phyloP scores from a whole-genome alignment of 768 basidiomycete genomes.

The Termitomyces sp. region DNA sequence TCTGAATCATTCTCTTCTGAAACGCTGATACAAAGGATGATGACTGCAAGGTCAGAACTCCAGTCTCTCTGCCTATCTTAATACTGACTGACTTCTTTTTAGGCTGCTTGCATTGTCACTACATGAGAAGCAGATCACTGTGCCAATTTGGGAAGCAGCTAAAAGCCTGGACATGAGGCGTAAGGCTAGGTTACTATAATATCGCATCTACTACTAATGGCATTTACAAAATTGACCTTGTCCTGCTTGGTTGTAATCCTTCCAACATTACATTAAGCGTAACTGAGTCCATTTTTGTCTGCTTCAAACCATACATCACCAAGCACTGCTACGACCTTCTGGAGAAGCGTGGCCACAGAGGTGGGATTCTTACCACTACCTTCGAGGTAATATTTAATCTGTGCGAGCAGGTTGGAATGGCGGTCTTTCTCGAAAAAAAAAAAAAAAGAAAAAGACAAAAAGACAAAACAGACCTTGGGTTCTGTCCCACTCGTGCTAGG shows the following conservation, averaged over 20 bases:
- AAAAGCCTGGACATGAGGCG: conserved; percentile 54
- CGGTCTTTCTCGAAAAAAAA: background rate
- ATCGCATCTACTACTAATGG: background rate
- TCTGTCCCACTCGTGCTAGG: conserved; percentile 83
- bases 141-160: conserved; percentile 56
- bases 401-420: conserved; percentile 9
- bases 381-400: conserved; percentile 90
- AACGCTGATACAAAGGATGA: conserved; percentile 63
- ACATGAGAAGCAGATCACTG: conserved; percentile 49
- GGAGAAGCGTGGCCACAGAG: conserved; percentile 46
- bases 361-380: conserved; percentile 52
- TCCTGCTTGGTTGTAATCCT: background rate
- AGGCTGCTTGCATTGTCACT: conserved; percentile 62
- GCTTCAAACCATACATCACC: conserved; percentile 67
- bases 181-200: conserved; percentile 19
- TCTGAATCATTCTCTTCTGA: conserved; percentile 41
- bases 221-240: background rate
- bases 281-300: conserved; percentile 26
- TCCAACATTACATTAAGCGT: background rate
- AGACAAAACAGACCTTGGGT: conserved; percentile 67
- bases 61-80: background rate
- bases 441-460: too few relatives aligned
- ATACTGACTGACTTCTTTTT: background rate
- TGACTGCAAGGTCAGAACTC: conserved; percentile 54
- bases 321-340: conserved; percentile 53